phyloP scores from a whole-genome alignment of 106 monocot genomes.

The Phalaenopsis aphrodite region DNA sequence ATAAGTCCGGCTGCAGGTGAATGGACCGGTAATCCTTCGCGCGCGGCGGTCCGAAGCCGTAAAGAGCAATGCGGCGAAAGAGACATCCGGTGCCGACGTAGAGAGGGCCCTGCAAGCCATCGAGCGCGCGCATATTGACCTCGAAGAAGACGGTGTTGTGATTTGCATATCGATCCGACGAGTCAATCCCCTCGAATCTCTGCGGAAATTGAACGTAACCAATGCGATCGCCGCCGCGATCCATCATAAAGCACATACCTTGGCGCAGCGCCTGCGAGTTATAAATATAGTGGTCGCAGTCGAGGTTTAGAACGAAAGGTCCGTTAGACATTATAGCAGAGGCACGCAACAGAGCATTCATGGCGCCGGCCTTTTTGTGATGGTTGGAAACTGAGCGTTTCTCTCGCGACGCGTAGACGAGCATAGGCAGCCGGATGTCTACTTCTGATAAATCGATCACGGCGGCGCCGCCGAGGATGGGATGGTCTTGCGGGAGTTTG shows the following conservation, averaged over 20 bases:
- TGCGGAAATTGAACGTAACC: conserved; percentile 95
- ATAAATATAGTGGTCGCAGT: conserved; percentile 97
- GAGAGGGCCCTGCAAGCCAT: conserved; percentile 87
- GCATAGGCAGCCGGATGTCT: conserved; percentile 67
- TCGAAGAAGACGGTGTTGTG: conserved; percentile 99
- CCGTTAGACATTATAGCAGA: conserved; percentile 96
- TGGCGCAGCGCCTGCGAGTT: conserved; percentile 70
- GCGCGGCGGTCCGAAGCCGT: conserved; percentile 76
- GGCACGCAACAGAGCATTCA: conserved; percentile 84
- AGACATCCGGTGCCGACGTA: conserved; percentile 96
- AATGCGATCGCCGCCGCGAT: conserved; percentile 83
- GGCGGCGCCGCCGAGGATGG: conserved; percentile 21
- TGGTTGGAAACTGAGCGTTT: conserved; percentile 78
- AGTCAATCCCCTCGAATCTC: conserved; percentile 91
- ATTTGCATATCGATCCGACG: conserved; percentile 92
- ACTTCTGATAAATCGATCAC: conserved; percentile 43
- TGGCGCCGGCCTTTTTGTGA: conserved; percentile 94
- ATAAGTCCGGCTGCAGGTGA: conserved; percentile 15
- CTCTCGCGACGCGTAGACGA: conserved; percentile 87
- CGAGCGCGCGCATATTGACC: conserved; percentile 94
- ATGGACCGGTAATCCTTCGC: conserved; percentile 43
- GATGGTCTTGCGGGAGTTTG: conserved; percentile 49
- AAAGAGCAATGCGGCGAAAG: conserved; percentile 74
- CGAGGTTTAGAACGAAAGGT: conserved; percentile 92
- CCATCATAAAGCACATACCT: conserved; percentile 99